These are phyloP conservation scores for Didymella arachidicola DNA, from an alignment of 2,329 filamentous ascomycete species.

Conservation along the genomic window DNA sequence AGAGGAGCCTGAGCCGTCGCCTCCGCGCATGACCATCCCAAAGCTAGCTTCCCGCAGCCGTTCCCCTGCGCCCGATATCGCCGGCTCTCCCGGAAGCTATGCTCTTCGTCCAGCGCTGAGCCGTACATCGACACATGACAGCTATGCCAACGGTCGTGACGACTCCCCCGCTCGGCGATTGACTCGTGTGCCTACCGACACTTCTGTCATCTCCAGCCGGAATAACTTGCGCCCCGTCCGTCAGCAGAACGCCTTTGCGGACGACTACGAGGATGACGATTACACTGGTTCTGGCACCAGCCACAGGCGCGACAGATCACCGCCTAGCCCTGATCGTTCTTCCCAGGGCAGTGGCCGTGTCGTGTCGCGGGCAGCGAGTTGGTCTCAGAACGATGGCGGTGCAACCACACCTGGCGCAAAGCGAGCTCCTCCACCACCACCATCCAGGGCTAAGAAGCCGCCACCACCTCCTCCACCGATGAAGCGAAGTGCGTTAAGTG, in stretches of 20 bases:
- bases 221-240: slow-evolving; percentile 56
- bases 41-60: slow-evolving; percentile 55
- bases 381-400: slow-evolving; percentile 49
- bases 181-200: slow-evolving; percentile 64
- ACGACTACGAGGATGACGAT: slow-evolving; percentile 49
- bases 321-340: slow-evolving; percentile 60
- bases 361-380: slow-evolving; percentile 61
- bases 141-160: slow-evolving; percentile 62
- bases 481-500: slow-evolving; percentile 64
- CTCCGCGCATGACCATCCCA: slow-evolving; percentile 57
- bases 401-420: slow-evolving; percentile 44
- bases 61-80: slow-evolving; percentile 45
- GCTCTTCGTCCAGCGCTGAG: slow-evolving; percentile 58
- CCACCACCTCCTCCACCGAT: slow-evolving; percentile 70
- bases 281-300: slow-evolving; percentile 36
- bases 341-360: slow-evolving; percentile 55
- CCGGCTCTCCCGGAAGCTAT: slow-evolving; percentile 39
- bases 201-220: slow-evolving; percentile 58
- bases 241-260: slow-evolving; percentile 45
- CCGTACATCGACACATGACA: slow-evolving; percentile 67
- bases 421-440: slow-evolving; percentile 64
- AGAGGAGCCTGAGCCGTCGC: slow-evolving; percentile 62
- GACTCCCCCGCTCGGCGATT: slow-evolving; percentile 59
- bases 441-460: slow-evolving; percentile 70
- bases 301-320: slow-evolving; percentile 56